A percentile compares a stretch with the other conserved stretches of the same genome.
Evolutionary conservation across 2,329 filamentous ascomycete genomes (phyloP).

Genomic region (Sarocladium oryzae): DNA sequence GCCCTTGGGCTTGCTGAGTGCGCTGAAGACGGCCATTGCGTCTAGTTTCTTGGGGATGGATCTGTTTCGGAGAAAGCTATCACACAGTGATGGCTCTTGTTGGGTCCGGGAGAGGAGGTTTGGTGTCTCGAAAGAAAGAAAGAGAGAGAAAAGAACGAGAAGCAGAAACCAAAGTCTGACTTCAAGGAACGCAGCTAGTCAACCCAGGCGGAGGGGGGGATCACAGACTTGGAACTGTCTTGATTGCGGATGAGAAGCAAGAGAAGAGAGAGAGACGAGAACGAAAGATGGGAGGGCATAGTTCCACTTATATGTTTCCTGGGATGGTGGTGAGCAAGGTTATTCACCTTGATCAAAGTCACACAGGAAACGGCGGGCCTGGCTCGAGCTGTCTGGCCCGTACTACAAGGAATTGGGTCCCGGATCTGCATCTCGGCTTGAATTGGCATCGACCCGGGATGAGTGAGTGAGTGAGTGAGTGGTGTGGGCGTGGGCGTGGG

Average conservation of each 20-base stretch:
- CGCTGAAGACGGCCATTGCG: slow-evolving; percentile 14
- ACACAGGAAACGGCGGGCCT: slow-evolving; percentile 8
- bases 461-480: neutral
- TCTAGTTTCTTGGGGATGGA: neutral
- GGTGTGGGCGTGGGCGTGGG: neutral
- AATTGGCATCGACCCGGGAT: slow-evolving; percentile 1
- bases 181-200: slow-evolving; percentile 8
- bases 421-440: slow-evolving; percentile 9
- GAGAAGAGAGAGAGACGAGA: slow-evolving; percentile 11
- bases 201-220: slow-evolving; percentile 3
- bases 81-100: slow-evolving; percentile 3
- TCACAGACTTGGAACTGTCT: slow-evolving; percentile 5
- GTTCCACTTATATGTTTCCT: slow-evolving; percentile 19
- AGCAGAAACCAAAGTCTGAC: slow-evolving; percentile 1
- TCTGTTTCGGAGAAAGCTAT: neutral
- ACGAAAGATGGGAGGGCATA: slow-evolving; percentile 11
- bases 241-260: slow-evolving; percentile 9
- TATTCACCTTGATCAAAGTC: neutral
- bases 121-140: neutral
- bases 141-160: slow-evolving; percentile 1
- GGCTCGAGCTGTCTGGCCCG: slow-evolving; percentile 11
- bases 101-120: neutral
- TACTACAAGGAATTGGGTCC: neutral
- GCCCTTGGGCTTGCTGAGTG: slow-evolving; percentile 14
- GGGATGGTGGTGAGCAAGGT: slow-evolving; percentile 5